A percentile compares a stretch with the other conserved stretches of the same genome.
Evolutionary conservation across 441 rosid genomes (phyloP).

Genomic region (Gossypium laxum): DNA sequence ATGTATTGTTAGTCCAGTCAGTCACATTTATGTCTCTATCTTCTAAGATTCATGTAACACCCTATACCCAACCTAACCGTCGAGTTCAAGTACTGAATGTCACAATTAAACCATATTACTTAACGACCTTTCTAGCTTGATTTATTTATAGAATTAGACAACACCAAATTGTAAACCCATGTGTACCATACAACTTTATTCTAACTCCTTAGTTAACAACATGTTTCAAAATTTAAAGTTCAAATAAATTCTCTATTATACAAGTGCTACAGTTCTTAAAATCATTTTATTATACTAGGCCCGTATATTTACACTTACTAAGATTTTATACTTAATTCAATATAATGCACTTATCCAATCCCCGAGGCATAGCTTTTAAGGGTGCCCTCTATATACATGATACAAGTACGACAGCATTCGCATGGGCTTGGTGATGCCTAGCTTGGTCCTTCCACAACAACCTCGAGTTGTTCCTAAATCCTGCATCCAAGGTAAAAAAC

Average conservation of each 20-base stretch:
- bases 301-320: background rate
- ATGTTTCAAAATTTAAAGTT: background rate
- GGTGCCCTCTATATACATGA: background rate
- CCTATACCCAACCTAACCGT: background rate
- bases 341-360: background rate
- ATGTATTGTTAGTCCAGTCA: too few species aligned
- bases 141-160: background rate
- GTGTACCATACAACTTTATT: background rate
- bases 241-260: background rate
- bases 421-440: background rate
- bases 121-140: background rate
- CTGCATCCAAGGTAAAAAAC: background rate
- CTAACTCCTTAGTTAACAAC: background rate
- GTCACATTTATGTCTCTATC: too few species aligned
- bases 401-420: background rate
- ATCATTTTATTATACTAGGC: background rate
- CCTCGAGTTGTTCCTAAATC: background rate
- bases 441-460: background rate
- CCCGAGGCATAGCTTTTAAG: background rate
- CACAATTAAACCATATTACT: background rate
- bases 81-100: background rate
- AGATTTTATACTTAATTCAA: background rate
- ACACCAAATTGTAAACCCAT: background rate
- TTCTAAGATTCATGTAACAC: background rate
- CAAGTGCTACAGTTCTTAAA: background rate